Evolutionary conservation across 1,284 basidiomycete species (phyloP), one percentile per base, ranked within the genome.

Genomic region (Phylloboletellus chloephorus): DNA sequence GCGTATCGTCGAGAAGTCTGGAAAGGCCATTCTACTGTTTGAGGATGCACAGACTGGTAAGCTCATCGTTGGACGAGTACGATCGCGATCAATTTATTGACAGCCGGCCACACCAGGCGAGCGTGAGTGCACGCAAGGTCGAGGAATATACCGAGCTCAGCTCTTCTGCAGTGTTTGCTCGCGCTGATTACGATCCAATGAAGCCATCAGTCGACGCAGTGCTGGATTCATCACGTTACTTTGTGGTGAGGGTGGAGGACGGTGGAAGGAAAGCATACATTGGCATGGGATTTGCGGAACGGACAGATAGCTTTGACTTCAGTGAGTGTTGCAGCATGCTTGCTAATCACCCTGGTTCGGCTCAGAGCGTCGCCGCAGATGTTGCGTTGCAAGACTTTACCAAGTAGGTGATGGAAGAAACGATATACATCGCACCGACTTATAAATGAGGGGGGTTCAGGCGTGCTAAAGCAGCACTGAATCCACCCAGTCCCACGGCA

Each of bases 331-430:
- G 40, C 17, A 17, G 15, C 19, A 7, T 31, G n/a, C n/a, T n/a
- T 16, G 8, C 16, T 31, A 16, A 2, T 22, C 6, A 11, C 9
- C 29, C 22, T 5, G 34, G 25, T 17, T 34, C 8, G 12, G 39
- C 39, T 49, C 19, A 55, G 24, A 30, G 15, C 17, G n/a, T 37
- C 7, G 36, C n/a, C 3, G 16, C 44, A 89, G 86, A 91, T 58
- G 92, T 97, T 38, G 91, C 95, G 1, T 71, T 99, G 20, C 96
- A 98, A 67, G 91, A 97, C 57, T 91, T 92, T 65, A 83, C 87
- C 19, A 97, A 97, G 87, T 92, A 67, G 49, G 64, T 60, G 11
- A 25, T 11, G 22, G 19, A 34, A 16, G 19, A 16, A 11, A 42
- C 6, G 19, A 17, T 20, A 6, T 10, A 19, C 34, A 26, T 12